A percentile compares a stretch with the other conserved stretches of the same genome.
These are phyloP conservation scores for Collybiopsis luxurians DNA, from an alignment of 768 basidiomycete species.

Conservation along the genomic window DNA sequence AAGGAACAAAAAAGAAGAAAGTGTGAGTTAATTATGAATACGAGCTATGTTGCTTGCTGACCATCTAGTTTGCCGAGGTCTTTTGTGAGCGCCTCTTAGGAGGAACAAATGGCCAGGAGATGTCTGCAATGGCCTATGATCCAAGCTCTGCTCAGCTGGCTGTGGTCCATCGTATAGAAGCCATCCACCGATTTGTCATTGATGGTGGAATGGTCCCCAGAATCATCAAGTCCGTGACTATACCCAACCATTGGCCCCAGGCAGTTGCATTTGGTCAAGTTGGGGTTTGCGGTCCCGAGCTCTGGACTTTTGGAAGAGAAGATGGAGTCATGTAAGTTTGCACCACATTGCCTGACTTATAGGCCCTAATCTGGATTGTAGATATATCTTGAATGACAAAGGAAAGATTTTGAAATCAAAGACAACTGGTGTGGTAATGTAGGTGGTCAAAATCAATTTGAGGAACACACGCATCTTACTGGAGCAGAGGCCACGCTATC, in stretches of 20 bases:
- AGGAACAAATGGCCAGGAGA: not conserved
- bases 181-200: constrained; percentile 1
- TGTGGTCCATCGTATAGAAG: not conserved
- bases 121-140: not conserved
- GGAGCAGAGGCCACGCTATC: not conserved
- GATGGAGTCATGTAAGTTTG: constrained; percentile 1
- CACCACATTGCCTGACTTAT: not conserved
- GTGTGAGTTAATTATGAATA: not conserved
- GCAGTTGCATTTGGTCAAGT: not conserved
- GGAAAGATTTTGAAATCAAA: not conserved
- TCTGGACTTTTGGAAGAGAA: not conserved
- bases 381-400: not conserved
- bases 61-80: not conserved
- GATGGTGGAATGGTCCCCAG: not conserved
- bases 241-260: not conserved
- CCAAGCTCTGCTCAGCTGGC: not conserved
- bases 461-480: not conserved
- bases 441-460: not conserved
- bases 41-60: not conserved
- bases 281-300: not conserved
- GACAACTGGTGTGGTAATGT: not conserved
- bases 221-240: not conserved
- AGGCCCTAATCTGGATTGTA: not conserved
- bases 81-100: not conserved
- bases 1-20: not conserved